Conservation (phyloP, 352 stramenopile genomes). For the Globisporangium carolinianum region DNA sequence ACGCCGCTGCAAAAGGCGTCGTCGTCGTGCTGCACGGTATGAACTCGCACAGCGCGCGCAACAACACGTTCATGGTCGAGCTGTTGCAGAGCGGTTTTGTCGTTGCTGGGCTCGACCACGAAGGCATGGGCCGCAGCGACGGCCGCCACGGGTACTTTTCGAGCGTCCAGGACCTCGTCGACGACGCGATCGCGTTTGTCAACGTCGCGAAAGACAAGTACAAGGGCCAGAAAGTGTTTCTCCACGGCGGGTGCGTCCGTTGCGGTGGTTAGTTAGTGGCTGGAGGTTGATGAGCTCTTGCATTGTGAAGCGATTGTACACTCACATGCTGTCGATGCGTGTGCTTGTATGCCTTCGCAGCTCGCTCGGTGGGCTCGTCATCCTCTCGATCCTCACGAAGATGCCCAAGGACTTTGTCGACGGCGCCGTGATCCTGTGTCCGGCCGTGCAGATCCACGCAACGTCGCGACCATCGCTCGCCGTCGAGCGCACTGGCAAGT, state of each 20-base stretch:
- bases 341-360: conserved; percentile 17
- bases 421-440: conserved; percentile 64
- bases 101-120: conserved; percentile 56
- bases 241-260: conserved; percentile 49
- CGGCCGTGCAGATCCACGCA: conserved; percentile 59
- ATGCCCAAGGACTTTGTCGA: conserved; percentile 42
- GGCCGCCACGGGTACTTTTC: conserved; percentile 72
- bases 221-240: conserved; percentile 57
- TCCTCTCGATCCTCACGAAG: conserved; percentile 51
- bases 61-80: conserved; percentile 68
- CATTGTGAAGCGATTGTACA: not conserved
- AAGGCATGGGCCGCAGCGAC: conserved; percentile 72
- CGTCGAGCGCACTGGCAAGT: conserved; percentile 39
- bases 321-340: not conserved
- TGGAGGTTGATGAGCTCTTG: not conserved
- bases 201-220: conserved; percentile 51
- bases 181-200: conserved; percentile 65
- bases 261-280: not conserved
- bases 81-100: conserved; percentile 57
- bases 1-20: conserved; percentile 28
- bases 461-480: conserved; percentile 34
- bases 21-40: conserved; percentile 72
- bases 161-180: conserved; percentile 45
- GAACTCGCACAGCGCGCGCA: conserved; percentile 76
- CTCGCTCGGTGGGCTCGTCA: conserved; percentile 62